A percentile compares a stretch with the other conserved stretches of the same genome.
Evolutionary conservation across 176 grass and related monocot genomes (phyloP).

Genomic region (Dendrocalamus sinicus): DNA sequence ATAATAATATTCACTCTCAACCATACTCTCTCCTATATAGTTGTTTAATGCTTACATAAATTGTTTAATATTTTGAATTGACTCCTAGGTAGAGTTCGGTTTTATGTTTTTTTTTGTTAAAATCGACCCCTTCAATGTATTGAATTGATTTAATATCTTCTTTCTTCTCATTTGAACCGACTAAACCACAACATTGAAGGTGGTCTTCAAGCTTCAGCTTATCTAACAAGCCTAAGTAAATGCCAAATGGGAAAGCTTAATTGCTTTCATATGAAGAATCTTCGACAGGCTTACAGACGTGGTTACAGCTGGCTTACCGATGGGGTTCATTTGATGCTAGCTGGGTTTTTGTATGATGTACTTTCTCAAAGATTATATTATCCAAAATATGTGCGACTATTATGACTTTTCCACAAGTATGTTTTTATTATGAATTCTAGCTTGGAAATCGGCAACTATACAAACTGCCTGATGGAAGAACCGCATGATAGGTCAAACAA

Average conservation of each 20-base stretch:
- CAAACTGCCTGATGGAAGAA: not conserved
- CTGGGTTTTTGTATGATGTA: not conserved
- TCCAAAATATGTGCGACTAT: not conserved
- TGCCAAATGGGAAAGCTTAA: not conserved
- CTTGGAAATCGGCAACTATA: not conserved
- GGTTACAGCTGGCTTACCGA: not conserved
- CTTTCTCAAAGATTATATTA: not conserved
- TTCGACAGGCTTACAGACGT: not conserved
- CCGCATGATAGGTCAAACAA: not conserved
- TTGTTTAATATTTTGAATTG: too few species aligned
- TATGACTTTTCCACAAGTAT: not conserved
- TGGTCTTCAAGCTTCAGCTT: not conserved
- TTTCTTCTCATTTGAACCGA: too few species aligned
- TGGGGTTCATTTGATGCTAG: not conserved
- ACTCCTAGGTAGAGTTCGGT: too few species aligned
- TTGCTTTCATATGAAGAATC: conserved; percentile 24
- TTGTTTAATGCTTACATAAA: too few species aligned
- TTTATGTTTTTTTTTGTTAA: too few species aligned
- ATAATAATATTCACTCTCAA: too few species aligned
- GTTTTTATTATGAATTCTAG: not conserved
- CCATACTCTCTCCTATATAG: too few species aligned
- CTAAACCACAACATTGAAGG: too few species aligned
- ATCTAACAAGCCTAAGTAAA: conserved; percentile 9
- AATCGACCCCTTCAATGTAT: too few species aligned
- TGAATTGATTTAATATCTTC: too few species aligned